These are phyloP conservation scores for Acanthamoeba castellanii DNA, from an alignment of 208 protist genomes.

Conservation along the genomic window DNA sequence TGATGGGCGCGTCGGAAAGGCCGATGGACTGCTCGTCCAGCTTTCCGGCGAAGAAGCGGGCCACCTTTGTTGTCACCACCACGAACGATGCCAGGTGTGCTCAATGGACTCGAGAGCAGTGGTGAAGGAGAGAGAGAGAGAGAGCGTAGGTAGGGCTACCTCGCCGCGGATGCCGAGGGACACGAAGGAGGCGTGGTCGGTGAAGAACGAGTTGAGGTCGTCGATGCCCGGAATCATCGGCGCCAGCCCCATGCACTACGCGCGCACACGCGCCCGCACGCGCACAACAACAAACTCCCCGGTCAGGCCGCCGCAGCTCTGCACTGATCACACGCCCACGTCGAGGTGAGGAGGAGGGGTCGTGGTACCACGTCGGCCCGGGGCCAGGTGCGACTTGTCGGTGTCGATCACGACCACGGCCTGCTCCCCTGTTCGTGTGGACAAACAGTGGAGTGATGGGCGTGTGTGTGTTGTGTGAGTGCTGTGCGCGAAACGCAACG, in stretches of 20 bases:
- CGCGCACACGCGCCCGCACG: background rate
- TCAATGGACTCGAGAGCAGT: too few relatives aligned
- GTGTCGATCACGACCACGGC: conserved; percentile 9
- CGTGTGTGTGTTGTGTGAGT: too few relatives aligned
- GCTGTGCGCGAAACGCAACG: too few relatives aligned
- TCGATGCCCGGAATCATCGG: background rate
- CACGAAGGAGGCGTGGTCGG: conserved; percentile 30
- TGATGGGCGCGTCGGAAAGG: background rate
- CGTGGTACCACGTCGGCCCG: background rate
- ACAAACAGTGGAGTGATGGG: too few relatives aligned
- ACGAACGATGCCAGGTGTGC: too few relatives aligned
- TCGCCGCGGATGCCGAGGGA: background rate
- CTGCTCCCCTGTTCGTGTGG: background rate
- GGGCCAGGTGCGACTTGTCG: background rate
- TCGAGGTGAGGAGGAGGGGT: background rate
- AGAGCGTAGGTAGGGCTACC: background rate
- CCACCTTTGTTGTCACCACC: background rate
- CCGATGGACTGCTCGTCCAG: background rate
- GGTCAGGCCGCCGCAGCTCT: too few relatives aligned
- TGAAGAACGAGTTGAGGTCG: conserved; percentile 34
- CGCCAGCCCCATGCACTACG: background rate
- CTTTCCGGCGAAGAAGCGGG: background rate
- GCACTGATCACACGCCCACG: too few relatives aligned
- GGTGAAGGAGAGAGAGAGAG: background rate
- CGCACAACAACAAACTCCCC: too few relatives aligned